Evolutionary conservation across 2,329 filamentous ascomycete genomes (phyloP), one percentile per base, ranked within the genome.

Genomic region (Xylaria sp.): DNA sequence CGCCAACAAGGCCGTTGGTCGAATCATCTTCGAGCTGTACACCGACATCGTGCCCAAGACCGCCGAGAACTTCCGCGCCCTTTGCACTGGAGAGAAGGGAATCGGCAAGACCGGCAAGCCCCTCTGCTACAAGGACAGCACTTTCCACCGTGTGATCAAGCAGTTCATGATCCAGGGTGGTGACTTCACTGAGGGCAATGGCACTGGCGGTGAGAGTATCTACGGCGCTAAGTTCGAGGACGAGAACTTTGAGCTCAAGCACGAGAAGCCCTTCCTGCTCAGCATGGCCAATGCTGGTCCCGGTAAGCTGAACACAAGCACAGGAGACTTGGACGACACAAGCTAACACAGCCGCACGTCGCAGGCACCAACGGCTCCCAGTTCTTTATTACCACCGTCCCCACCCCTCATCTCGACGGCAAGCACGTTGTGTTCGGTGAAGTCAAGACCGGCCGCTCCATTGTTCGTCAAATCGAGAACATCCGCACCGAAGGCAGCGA

Each of bases 341-440:
- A 53, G 44, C 52, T 66, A 35, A 52, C 57, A 5, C 2, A 16
- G 9, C n/a, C 37, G n/a, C 30, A n/a, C 19, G 35, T 16, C 35
- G 16, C 66, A 90, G 88, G 88, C 69, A 96, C 94, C 74, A 99
- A 99, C 74, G 94, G 94, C 71, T 95, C 90, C 54, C 94, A 99
- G 72, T 99, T 99, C 84, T 99, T 99, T 83, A 81, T 97, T 69
- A 99, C 94, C 53, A 97, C 94, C 13, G 91, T 96, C 35, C 82
- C 87, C n/a, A 97, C 94, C 11, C 92, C 92, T 52, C 94, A 97
- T 75, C 84, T 97, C 46, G 92, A 99, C 74, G 86, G 86, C 73
- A 99, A 99, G 82, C 93, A 99, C 77, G 94, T 97, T 52, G 92
- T 99, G 23, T 99, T 97, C 69, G 94, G 94, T 64, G 89, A 97